Evolutionary conservation across 495 filamentous ascomycete genomes (phyloP).

Genomic region (Letharia lupina): DNA sequence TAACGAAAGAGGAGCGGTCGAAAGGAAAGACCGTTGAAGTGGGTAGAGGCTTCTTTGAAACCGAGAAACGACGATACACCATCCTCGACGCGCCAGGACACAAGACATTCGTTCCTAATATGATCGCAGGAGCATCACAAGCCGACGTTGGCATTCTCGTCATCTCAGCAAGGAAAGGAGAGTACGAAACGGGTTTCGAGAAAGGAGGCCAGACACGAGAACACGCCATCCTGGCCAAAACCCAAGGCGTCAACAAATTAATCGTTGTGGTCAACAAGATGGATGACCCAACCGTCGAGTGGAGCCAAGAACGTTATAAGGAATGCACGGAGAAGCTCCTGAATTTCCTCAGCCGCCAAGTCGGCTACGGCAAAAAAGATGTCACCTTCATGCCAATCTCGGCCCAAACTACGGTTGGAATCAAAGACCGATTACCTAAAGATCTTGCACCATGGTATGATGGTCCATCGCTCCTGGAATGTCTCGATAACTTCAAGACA

Average conservation of each 20-base stretch:
- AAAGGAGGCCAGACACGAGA: constrained; percentile 97
- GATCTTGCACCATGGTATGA: constrained; percentile 74
- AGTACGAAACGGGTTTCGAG: constrained; percentile 99
- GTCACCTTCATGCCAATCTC: constrained; percentile 94
- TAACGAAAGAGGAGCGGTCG: constrained; percentile 88
- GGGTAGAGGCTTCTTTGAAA: constrained; percentile 92
- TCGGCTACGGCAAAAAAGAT: constrained; percentile 92
- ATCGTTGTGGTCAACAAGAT: constrained; percentile 96
- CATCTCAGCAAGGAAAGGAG: constrained; percentile 93
- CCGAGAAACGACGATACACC: constrained; percentile 77
- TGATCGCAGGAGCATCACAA: constrained; percentile 95
- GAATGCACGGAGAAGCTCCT: constrained; percentile 87
- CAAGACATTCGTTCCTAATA: constrained; percentile 91
- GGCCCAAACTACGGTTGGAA: constrained; percentile 71
- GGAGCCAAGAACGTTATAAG: constrained; percentile 83
- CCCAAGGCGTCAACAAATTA: constrained; percentile 94
- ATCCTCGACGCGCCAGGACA: constrained; percentile 95
- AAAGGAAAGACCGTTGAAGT: constrained; percentile 99
- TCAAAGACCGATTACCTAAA: constrained; percentile 79
- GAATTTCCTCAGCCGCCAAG: constrained; percentile 69
- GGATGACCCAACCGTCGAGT: constrained; percentile 94
- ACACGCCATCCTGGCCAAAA: constrained; percentile 94
- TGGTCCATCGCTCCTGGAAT: constrained; percentile 91
- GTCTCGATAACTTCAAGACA: constrained; percentile 80
- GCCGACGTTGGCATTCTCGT: constrained; percentile 94